Conservation (phyloP, 441 rosid genomes). For the Adansonia gregorii region DNA sequence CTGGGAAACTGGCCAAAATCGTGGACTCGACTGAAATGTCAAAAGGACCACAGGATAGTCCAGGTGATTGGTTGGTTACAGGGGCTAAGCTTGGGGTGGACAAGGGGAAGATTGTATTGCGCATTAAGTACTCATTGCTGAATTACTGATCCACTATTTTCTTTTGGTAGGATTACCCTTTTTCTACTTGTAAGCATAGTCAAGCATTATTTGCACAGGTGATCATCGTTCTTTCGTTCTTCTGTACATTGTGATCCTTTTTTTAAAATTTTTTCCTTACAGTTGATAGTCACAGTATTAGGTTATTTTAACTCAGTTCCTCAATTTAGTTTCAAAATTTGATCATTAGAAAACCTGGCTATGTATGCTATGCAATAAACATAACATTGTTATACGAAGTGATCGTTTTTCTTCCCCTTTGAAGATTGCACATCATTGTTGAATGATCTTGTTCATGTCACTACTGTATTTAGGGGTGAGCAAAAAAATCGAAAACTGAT, state of each 20-base stretch:
- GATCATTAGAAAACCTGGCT: neutral
- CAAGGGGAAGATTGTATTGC: constrained; percentile 71
- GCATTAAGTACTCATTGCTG: constrained; percentile 74
- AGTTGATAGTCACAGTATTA: constrained; percentile 13
- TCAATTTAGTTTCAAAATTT: too few relatives aligned
- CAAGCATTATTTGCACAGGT: constrained; percentile 72
- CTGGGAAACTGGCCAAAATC: constrained; percentile 62
- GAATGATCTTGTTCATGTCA: neutral
- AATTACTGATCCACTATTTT: constrained; percentile 51
- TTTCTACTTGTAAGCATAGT: constrained; percentile 39
- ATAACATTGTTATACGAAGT: neutral
- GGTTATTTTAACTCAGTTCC: neutral
- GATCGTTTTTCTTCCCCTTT: neutral
- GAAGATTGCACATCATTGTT: neutral
- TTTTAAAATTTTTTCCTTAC: constrained; percentile 25
- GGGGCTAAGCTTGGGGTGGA: constrained; percentile 83
- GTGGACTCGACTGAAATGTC: constrained; percentile 70
- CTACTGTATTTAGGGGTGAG: too few relatives aligned
- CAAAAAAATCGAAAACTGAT: too few relatives aligned
- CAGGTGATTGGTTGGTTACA: constrained; percentile 86
- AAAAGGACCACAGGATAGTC: constrained; percentile 71
- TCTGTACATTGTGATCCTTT: constrained; percentile 47
- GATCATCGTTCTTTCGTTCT: constrained; percentile 38
- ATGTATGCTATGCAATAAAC: neutral
- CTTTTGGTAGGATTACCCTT: constrained; percentile 31